These are phyloP conservation scores for Nepenthes mirabilis DNA, from an alignment of 148 eudicot species.

Conservation along the genomic window DNA sequence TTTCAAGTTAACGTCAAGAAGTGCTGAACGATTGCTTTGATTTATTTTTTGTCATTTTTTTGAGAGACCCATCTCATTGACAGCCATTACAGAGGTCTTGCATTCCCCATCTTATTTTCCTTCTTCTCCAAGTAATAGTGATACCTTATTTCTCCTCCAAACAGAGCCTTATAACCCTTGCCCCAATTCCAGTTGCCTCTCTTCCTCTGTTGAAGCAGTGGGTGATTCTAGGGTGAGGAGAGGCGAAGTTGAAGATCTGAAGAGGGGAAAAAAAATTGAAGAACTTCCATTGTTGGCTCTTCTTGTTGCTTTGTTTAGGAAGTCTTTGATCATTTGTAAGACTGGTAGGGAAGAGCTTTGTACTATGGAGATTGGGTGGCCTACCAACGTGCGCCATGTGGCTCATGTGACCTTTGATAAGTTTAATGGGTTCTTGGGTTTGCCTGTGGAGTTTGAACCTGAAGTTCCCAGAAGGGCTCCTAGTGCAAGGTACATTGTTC, in stretches of 20 bases:
- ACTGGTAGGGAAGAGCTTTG: conserved; percentile 28
- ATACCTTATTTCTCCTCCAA: conserved; percentile 26
- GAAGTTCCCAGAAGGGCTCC: conserved; percentile 89
- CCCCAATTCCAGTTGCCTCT: conserved; percentile 7
- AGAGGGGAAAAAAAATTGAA: conserved; percentile 46
- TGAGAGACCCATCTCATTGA: conserved; percentile 3
- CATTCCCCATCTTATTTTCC: conserved; percentile 66
- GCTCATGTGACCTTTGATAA: conserved; percentile 97
- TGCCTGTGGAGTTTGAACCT: conserved; percentile 99
- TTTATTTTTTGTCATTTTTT: conserved; percentile 4
- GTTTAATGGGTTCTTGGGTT: conserved; percentile 93
- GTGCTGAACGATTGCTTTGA: conserved; percentile 1
- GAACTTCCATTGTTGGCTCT: conserved; percentile 65
- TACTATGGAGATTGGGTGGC: conserved; percentile 91
- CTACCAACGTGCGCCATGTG: conserved; percentile 91
- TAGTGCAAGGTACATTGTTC: conserved; percentile 75
- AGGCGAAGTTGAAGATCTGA: conserved; percentile 17
- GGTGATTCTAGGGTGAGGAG: conserved; percentile 15
- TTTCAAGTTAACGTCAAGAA: not conserved
- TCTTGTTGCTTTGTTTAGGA: conserved; percentile 56
- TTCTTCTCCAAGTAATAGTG: conserved; percentile 26
- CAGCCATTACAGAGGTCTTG: conserved; percentile 75
- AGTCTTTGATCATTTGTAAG: conserved; percentile 61
- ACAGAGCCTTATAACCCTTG: conserved; percentile 23
- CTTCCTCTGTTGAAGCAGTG: conserved; percentile 6